phyloP scores from a whole-genome alignment of 176 grass and related monocot genomes.

The Carex pumila region DNA sequence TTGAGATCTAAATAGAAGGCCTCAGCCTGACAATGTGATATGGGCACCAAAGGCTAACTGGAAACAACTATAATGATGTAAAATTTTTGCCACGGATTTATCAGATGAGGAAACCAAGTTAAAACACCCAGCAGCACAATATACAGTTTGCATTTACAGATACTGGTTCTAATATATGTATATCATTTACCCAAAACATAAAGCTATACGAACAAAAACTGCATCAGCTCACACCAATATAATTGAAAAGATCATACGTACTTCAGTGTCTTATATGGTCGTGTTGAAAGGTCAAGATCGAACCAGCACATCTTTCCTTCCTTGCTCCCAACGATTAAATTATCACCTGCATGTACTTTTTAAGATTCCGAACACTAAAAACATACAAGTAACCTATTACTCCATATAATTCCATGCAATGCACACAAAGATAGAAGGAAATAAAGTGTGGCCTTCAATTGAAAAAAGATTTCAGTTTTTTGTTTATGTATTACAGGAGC shows the following conservation, averaged over 20 bases:
- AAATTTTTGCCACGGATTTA: background rate
- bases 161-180: background rate
- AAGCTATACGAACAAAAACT: background rate
- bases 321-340: slow-evolving; percentile 91
- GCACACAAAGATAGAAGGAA: background rate
- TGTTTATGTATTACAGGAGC: background rate
- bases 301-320: slow-evolving; percentile 99
- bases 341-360: slow-evolving; percentile 53
- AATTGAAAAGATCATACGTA: slow-evolving; percentile 24
- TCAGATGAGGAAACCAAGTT: background rate
- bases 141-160: background rate
- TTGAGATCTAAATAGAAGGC: background rate
- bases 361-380: background rate
- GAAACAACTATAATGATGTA: background rate
- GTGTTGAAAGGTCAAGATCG: slow-evolving; percentile 77
- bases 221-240: background rate
- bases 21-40: background rate
- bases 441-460: background rate
- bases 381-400: background rate
- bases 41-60: background rate
- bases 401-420: background rate
- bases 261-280: slow-evolving; percentile 80
- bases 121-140: background rate
- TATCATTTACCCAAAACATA: background rate
- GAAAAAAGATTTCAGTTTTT: background rate